Percentiles rank a stretch among this genome's conserved stretches.
phyloP scores from a whole-genome alignment of 768 basidiomycete species.

The Astraeus odoratus region DNA sequence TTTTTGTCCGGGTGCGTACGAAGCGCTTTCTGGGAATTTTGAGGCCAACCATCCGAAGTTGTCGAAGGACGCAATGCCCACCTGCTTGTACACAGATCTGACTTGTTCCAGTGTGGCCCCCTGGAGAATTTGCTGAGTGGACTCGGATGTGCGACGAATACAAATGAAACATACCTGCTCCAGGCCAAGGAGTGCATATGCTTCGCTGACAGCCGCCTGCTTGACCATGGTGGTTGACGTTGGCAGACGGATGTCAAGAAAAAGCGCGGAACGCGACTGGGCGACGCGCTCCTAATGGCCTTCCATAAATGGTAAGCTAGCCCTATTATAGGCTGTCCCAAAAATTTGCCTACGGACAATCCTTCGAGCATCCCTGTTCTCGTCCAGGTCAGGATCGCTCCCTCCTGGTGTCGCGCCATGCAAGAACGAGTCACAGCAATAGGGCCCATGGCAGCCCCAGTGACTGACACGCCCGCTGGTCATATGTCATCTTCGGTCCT shows the following conservation, averaged over 20 bases:
- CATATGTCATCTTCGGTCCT: too few relatives aligned
- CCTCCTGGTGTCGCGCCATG: too few relatives aligned
- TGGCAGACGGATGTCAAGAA: too few relatives aligned
- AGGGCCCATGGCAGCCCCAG: too few relatives aligned
- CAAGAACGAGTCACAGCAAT: too few relatives aligned
- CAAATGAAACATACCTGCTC: slow-evolving; percentile 36
- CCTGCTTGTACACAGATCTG: slow-evolving; percentile 66
- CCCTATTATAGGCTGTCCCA: background rate
- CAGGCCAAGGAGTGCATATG: slow-evolving; percentile 43
- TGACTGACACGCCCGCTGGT: too few relatives aligned
- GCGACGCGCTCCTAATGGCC: slow-evolving; percentile 18
- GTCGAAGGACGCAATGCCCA: slow-evolving; percentile 18
- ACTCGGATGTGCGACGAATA: background rate
- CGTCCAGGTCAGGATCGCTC: too few relatives aligned
- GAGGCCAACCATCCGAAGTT: background rate
- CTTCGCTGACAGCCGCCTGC: slow-evolving; percentile 30
- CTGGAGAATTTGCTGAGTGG: slow-evolving; percentile 27
- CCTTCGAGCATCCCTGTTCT: background rate
- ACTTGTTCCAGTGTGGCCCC: slow-evolving; percentile 57
- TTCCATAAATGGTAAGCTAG: background rate
- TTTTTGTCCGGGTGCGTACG: slow-evolving; percentile 77
- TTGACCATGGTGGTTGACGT: slow-evolving; percentile 27
- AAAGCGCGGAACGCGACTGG: slow-evolving; percentile 17
- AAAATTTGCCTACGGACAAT: background rate
- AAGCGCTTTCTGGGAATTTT: slow-evolving; percentile 44